Conservation (phyloP, 2,329 filamentous ascomycete genomes). For the Pyrenophora graminea region DNA sequence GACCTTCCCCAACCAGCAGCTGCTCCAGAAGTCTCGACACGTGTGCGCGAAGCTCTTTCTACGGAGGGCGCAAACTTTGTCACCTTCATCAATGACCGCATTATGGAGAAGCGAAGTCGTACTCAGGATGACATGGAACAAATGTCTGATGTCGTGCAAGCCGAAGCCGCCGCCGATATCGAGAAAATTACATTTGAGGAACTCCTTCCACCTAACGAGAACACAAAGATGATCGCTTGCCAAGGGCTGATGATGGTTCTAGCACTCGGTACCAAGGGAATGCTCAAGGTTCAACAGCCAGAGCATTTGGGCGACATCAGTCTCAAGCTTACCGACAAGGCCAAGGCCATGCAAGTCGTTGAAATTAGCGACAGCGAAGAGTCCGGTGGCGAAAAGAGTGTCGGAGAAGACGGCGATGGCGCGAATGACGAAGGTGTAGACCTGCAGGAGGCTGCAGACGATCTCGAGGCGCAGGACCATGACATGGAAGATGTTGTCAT, state of each 20-base stretch:
- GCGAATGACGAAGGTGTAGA: neutral
- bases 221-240: constrained; percentile 66
- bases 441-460: neutral
- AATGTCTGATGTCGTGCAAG: constrained; percentile 24
- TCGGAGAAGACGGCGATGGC: neutral
- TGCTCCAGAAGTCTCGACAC: constrained; percentile 32
- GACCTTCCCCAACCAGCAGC: constrained; percentile 15
- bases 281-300: constrained; percentile 66
- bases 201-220: constrained; percentile 64
- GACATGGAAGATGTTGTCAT: constrained; percentile 5
- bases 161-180: constrained; percentile 36
- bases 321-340: constrained; percentile 30
- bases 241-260: constrained; percentile 50
- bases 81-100: constrained; percentile 58
- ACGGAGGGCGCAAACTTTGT: constrained; percentile 66
- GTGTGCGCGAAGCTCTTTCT: constrained; percentile 59
- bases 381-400: neutral
- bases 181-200: constrained; percentile 67
- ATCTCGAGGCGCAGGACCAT: constrained; percentile 1
- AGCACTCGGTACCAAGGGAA: constrained; percentile 59
- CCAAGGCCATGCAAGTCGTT: constrained; percentile 20
- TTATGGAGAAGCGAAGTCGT: constrained; percentile 43
- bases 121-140: constrained; percentile 12
- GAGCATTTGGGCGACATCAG: constrained; percentile 49
- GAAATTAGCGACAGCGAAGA: constrained; percentile 17